These are phyloP conservation scores for Teunomyces pallodes DNA, from an alignment of 805 yeast species.

Conservation along the genomic window DNA sequence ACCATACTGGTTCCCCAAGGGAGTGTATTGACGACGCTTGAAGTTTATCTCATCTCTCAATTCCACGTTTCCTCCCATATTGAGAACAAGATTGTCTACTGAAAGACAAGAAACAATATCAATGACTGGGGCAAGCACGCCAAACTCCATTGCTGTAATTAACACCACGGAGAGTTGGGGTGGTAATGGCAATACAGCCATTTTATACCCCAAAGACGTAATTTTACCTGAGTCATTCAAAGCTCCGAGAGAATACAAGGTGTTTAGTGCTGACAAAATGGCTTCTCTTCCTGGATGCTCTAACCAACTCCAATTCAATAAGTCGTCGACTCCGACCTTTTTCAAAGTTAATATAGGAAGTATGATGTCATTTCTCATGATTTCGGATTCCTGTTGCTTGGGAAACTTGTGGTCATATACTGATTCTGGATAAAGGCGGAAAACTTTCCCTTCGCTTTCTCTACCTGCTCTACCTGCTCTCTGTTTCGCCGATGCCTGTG, in stretches of 20 bases:
- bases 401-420: slow-evolving; percentile 59
- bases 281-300: slow-evolving; percentile 85
- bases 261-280: slow-evolving; percentile 69
- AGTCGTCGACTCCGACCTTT: slow-evolving; percentile 76
- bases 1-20: slow-evolving; percentile 71
- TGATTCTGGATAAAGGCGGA: slow-evolving; percentile 73
- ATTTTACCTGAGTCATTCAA: slow-evolving; percentile 72
- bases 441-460: slow-evolving; percentile 87
- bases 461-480: slow-evolving; percentile 99
- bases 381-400: slow-evolving; percentile 89
- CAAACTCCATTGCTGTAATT: slow-evolving; percentile 60
- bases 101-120: slow-evolving; percentile 92
- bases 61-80: slow-evolving; percentile 67
- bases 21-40: slow-evolving; percentile 64
- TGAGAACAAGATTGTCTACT: slow-evolving; percentile 81
- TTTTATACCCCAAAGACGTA: slow-evolving; percentile 75
- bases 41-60: slow-evolving; percentile 81
- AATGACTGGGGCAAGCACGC: slow-evolving; percentile 63
- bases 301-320: slow-evolving; percentile 87
- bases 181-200: slow-evolving; percentile 88
- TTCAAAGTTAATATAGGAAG: slow-evolving; percentile 83
- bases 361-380: slow-evolving; percentile 79
- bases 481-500: slow-evolving; percentile 92
- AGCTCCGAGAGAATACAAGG: slow-evolving; percentile 77
- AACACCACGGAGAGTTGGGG: slow-evolving; percentile 89